Evolutionary conservation across 768 basidiomycete species (phyloP).

Genomic region (Nidula microcarpa): DNA sequence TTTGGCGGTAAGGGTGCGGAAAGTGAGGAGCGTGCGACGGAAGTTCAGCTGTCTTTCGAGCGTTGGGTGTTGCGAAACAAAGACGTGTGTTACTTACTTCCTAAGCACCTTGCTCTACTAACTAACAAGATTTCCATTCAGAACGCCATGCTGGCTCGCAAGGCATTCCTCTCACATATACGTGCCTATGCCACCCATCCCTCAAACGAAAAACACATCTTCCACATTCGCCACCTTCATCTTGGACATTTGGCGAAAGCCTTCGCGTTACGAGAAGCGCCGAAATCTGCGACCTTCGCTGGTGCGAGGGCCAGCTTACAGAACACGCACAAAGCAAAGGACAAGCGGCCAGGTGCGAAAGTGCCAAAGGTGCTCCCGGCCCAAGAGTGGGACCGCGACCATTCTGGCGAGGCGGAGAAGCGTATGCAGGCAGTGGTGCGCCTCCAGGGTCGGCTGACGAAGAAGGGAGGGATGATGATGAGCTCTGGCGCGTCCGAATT

Average conservation of each 20-base stretch:
- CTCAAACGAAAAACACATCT: conserved; percentile 91
- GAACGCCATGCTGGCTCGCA: conserved; percentile 77
- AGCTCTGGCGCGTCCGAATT: conserved; percentile 71
- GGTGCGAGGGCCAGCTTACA: conserved; percentile 8
- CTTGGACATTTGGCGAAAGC: conserved; percentile 93
- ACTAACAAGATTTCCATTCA: conserved; percentile 21
- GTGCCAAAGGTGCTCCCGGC: conserved; percentile 6
- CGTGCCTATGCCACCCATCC: conserved; percentile 98
- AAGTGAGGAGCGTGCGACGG: conserved; percentile 87
- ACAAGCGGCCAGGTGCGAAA: conserved; percentile 4
- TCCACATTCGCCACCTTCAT: conserved; percentile 92
- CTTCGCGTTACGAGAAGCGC: conserved; percentile 87
- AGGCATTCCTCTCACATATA: conserved; percentile 89
- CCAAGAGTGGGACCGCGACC: conserved; percentile 36
- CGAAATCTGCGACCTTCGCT: conserved; percentile 42
- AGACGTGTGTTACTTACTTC: conserved; percentile 42
- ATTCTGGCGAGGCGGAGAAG: conserved; percentile 60
- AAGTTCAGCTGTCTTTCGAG: conserved; percentile 94
- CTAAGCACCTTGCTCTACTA: conserved; percentile 2
- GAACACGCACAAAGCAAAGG: conserved; percentile 10
- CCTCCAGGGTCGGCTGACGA: conserved; percentile 75
- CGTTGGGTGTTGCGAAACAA: conserved; percentile 80
- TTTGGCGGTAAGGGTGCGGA: conserved; percentile 83
- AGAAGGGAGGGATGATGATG: conserved; percentile 74
- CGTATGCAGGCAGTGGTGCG: conserved; percentile 88